These are phyloP conservation scores for Acorus gramineus DNA, from an alignment of 106 monocot species.

Conservation along the genomic window DNA sequence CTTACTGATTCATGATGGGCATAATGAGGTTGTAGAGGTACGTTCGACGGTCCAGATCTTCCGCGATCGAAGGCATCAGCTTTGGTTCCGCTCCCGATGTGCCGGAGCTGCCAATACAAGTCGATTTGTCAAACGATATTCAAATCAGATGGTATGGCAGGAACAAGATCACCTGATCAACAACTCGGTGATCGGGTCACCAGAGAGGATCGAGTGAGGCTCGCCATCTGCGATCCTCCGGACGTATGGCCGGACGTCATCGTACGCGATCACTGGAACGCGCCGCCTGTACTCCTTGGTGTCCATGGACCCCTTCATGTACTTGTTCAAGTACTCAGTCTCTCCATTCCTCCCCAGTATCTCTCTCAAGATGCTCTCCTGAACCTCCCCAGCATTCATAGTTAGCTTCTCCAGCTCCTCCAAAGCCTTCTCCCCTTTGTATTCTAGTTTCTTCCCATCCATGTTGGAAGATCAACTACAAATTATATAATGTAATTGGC, in stretches of 20 bases:
- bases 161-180: conserved; percentile 26
- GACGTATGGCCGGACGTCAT: conserved; percentile 35
- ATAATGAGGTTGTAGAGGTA: conserved; percentile 55
- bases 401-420: conserved; percentile 39
- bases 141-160: too few species aligned
- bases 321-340: conserved; percentile 45
- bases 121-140: too few species aligned
- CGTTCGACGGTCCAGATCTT: conserved; percentile 56
- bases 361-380: conserved; percentile 29
- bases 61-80: conserved; percentile 52
- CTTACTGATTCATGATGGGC: conserved; percentile 58
- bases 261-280: conserved; percentile 47
- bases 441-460: conserved; percentile 36
- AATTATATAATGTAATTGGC: too few species aligned
- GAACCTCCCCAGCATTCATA: conserved; percentile 34
- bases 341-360: conserved; percentile 32
- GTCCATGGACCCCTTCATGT: conserved; percentile 35
- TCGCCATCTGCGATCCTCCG: conserved; percentile 43
- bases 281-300: conserved; percentile 19
- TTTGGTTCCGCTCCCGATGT: conserved; percentile 46
- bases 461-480: background rate
- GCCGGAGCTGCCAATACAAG: conserved; percentile 25
- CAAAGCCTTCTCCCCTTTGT: conserved; percentile 40
- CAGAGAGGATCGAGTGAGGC: conserved; percentile 36
- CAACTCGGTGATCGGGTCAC: conserved; percentile 33